Evolutionary conservation across 768 basidiomycete species (phyloP).

Genomic region (Calocybe cyanea): DNA sequence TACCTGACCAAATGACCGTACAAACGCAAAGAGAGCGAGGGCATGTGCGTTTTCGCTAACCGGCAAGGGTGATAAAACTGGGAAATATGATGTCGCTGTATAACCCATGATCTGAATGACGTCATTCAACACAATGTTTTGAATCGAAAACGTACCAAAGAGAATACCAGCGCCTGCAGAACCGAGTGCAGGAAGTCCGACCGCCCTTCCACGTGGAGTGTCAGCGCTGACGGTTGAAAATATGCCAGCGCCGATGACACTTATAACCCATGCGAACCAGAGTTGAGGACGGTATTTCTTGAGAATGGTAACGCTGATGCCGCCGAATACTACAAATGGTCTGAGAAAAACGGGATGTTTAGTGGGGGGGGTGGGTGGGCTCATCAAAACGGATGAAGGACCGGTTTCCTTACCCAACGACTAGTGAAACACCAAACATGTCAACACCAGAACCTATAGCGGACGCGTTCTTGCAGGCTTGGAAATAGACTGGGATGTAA

Average conservation of each 20-base stretch:
- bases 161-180: not conserved
- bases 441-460: constrained; percentile 3
- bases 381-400: not conserved
- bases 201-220: not conserved
- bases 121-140: not conserved
- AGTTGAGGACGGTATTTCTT: not conserved
- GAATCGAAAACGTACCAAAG: not conserved
- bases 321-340: not conserved
- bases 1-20: constrained; percentile 32
- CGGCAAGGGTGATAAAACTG: constrained; percentile 43
- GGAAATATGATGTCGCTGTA: constrained; percentile 25
- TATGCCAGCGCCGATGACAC: not conserved
- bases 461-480: not conserved
- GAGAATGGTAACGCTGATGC: not conserved
- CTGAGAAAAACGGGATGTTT: too few species aligned
- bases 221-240: not conserved
- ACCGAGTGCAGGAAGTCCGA: not conserved
- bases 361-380: too few species aligned
- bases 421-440: not conserved
- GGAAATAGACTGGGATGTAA: constrained; percentile 5
- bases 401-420: not conserved
- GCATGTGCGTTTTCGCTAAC: constrained; percentile 38
- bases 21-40: constrained; percentile 38
- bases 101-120: not conserved
- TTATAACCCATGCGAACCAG: not conserved